Evolutionary conservation across 2,329 filamentous ascomycete genomes (phyloP).

Genomic region (Ophiostoma triangulosporum): DNA sequence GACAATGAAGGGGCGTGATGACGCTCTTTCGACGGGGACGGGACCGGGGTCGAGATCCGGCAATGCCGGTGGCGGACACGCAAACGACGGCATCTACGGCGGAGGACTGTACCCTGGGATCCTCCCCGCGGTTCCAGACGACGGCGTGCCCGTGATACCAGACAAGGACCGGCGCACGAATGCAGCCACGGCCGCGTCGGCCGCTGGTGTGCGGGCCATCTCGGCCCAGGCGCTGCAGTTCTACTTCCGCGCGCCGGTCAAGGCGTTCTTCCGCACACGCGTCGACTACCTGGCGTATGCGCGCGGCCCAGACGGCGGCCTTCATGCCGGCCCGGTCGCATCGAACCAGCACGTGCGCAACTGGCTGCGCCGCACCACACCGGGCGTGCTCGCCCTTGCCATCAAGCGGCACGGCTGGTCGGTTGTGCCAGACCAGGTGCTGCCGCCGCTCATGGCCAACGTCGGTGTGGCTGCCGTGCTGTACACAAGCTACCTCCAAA

Average conservation of each 20-base stretch:
- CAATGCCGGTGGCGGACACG: neutral
- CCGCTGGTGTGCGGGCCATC: slow-evolving; percentile 70
- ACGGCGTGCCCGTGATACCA: slow-evolving; percentile 18
- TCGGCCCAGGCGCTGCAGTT: slow-evolving; percentile 76
- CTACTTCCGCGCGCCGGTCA: slow-evolving; percentile 82
- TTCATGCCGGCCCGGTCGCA: slow-evolving; percentile 10
- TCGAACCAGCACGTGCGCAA: slow-evolving; percentile 29
- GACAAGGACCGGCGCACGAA: slow-evolving; percentile 38
- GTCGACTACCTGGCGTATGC: slow-evolving; percentile 66
- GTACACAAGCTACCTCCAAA: slow-evolving; percentile 63
- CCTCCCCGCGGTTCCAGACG: slow-evolving; percentile 32
- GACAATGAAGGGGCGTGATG: slow-evolving; percentile 13
- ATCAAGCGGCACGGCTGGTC: slow-evolving; percentile 58
- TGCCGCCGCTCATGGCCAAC: slow-evolving; percentile 63
- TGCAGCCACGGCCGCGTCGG: slow-evolving; percentile 60
- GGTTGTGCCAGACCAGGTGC: slow-evolving; percentile 62
- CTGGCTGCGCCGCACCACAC: slow-evolving; percentile 50
- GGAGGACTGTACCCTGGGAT: slow-evolving; percentile 21
- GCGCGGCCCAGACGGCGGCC: slow-evolving; percentile 24
- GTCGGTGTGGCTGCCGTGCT: slow-evolving; percentile 59
- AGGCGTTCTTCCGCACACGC: slow-evolving; percentile 80
- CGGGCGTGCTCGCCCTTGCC: slow-evolving; percentile 54
- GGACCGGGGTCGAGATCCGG: neutral
- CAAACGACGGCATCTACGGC: slow-evolving; percentile 1
- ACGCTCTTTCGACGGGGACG: slow-evolving; percentile 7